Conservation (phyloP, 2,329 filamentous ascomycete genomes). For the Aspergillus calidoustus region DNA sequence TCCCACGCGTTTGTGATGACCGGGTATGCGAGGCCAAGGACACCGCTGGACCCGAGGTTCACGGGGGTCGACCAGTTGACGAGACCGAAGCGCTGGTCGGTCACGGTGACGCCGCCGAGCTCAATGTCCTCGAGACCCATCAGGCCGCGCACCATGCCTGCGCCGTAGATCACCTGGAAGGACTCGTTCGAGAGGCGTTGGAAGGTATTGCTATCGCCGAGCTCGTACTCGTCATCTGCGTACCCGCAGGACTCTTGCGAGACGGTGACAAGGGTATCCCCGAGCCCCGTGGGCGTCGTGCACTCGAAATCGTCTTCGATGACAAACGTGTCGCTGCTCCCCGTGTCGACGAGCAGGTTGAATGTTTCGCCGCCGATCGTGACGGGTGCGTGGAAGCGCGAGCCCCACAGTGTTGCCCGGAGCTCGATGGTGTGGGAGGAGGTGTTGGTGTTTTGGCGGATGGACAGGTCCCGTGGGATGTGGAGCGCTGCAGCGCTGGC, state of each 20-base stretch:
- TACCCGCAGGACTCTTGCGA: conserved; percentile 23
- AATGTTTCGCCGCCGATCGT: conserved; percentile 37
- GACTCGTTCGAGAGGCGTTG: conserved; percentile 26
- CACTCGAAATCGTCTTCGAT: conserved; percentile 41
- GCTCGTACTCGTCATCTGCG: conserved; percentile 23
- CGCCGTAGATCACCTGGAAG: conserved; percentile 32
- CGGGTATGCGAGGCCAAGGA: conserved; percentile 18
- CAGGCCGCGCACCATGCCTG: conserved; percentile 28
- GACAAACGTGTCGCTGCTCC: conserved; percentile 55
- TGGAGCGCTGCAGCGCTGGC: background rate
- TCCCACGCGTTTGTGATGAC: background rate
- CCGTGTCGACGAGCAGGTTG: conserved; percentile 51
- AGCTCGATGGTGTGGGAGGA: background rate
- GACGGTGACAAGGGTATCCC: background rate
- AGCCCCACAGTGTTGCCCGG: background rate
- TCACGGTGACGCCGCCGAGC: conserved; percentile 25
- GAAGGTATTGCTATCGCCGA: conserved; percentile 17
- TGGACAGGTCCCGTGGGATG: background rate
- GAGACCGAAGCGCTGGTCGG: conserved; percentile 5
- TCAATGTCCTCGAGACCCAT: conserved; percentile 30
- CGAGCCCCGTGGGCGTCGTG: background rate
- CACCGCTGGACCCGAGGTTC: conserved; percentile 4
- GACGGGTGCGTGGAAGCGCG: conserved; percentile 12
- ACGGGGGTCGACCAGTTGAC: conserved; percentile 10
- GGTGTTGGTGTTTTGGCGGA: conserved; percentile 5